Evolutionary conservation across 495 filamentous ascomycete genomes (phyloP), one percentile per base, ranked within the genome.

Genomic region (Xylaria longipes): DNA sequence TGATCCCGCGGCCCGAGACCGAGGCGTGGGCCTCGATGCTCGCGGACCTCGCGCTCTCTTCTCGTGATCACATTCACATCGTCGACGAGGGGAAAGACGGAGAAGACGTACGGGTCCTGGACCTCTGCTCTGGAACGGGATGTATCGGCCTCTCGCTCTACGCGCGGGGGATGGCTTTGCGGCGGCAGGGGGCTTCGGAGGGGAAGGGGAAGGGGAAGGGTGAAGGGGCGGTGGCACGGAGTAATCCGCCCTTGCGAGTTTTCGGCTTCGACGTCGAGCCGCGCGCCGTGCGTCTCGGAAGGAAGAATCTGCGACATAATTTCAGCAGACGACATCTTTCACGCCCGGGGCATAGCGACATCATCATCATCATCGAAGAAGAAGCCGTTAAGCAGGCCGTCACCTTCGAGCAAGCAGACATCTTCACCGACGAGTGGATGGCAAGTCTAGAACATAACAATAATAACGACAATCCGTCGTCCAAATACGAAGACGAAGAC

Each of bases 71-170:
- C n/a, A 27, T 0, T 41, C 31, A 25, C 1, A 27, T 7, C 0
- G 31, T 50, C 25, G 37, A 17, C 61, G 48, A 20, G 71, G 7
- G 22, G 11, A 9, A 22, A 1, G 52, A n/a, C 22, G 45, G 14
- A 17, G 29, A 46, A 63, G 45, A 56, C 71, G 72, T 96, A 8
- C 86, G 84, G 37, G 85, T 98, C 29, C 76, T 98, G 2, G 96
- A 99, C 79, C 81, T 97, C 33, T 98, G 96, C 79, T 92, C 93
- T 0, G 96, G 96, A 5, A 93, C 93, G 22, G 96, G 96, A 35
- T 98, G 96, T 80, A 97, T 99, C 71, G 82, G 94, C 0, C 88
- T 98, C 11, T 88, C 93, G 11, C 83, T 97, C 0, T 80, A 89
- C 73, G 76, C 88, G 15, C 84, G 87, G 7, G 33, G 74, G 22